Evolutionary conservation across 371 early-diverging fungal species (phyloP).

Genomic region (Circinella minor): DNA sequence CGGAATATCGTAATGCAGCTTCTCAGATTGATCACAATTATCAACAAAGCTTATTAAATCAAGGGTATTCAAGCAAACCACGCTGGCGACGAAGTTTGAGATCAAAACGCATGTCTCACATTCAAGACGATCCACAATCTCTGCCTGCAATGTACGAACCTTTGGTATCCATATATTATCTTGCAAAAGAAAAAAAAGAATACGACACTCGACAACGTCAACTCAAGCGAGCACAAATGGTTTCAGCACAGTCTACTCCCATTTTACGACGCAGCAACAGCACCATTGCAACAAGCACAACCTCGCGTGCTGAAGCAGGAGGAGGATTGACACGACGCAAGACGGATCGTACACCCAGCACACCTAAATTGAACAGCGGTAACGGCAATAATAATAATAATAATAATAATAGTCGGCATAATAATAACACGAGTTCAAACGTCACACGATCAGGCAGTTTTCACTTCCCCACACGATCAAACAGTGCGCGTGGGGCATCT

Average conservation of each 20-base stretch:
- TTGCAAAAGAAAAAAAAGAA: conserved; percentile 76
- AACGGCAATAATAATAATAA: neutral
- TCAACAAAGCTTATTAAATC: conserved; percentile 21
- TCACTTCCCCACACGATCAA: conserved; percentile 18
- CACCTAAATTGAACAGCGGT: conserved; percentile 9
- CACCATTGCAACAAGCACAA: conserved; percentile 12
- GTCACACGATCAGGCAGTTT: conserved; percentile 19
- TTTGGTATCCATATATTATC: conserved; percentile 83
- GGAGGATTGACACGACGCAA: conserved; percentile 25
- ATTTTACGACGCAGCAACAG: conserved; percentile 25
- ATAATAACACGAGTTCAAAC: neutral
- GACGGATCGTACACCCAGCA: conserved; percentile 25
- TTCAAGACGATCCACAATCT: conserved; percentile 43
- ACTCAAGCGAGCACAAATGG: conserved; percentile 22
- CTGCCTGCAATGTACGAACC: conserved; percentile 65
- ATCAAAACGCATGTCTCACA: conserved; percentile 10
- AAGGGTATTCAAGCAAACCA: conserved; percentile 17
- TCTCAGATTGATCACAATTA: conserved; percentile 31
- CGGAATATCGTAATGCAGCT: conserved; percentile 42
- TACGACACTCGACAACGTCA: conserved; percentile 33
- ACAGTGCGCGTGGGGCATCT: conserved; percentile 14
- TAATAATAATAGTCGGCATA: neutral
- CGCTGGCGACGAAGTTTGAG: conserved; percentile 28
- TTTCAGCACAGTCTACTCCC: conserved; percentile 23
- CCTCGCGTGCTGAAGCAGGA: conserved; percentile 1